Evolutionary conservation across 768 basidiomycete species (phyloP).

Genomic region (Leccinum variicolor): DNA sequence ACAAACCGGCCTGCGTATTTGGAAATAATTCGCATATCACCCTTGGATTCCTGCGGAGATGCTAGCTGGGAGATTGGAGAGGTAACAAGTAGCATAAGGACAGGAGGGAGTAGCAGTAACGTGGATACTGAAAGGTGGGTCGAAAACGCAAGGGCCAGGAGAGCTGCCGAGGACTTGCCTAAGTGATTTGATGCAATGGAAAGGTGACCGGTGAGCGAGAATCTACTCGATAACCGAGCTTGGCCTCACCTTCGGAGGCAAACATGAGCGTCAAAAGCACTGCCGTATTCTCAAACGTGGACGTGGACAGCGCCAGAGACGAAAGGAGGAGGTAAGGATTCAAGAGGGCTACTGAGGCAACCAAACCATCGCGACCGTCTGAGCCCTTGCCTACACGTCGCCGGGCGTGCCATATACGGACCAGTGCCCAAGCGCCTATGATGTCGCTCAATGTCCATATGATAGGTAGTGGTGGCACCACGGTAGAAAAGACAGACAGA

Average conservation of each 20-base stretch:
- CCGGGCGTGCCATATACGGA: constrained; percentile 64
- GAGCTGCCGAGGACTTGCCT: constrained; percentile 59
- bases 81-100: constrained; percentile 60
- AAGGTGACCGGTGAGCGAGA: not conserved
- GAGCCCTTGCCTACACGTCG: constrained; percentile 40
- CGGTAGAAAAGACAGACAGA: constrained; percentile 69
- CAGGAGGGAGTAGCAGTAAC: constrained; percentile 59
- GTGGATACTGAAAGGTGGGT: constrained; percentile 73
- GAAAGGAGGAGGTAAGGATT: constrained; percentile 88
- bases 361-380: constrained; percentile 52
- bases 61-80: constrained; percentile 67
- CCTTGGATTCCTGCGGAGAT: constrained; percentile 43
- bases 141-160: constrained; percentile 68
- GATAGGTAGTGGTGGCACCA: constrained; percentile 56
- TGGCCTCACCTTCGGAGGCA: constrained; percentile 59
- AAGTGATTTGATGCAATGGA: not conserved
- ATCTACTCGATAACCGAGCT: not conserved
- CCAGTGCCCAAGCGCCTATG: constrained; percentile 63
- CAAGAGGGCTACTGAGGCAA: constrained; percentile 71
- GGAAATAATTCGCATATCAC: constrained; percentile 3
- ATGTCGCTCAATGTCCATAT: constrained; percentile 73
- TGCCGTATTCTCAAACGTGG: constrained; percentile 76
- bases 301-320: constrained; percentile 77
- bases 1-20: constrained; percentile 46
- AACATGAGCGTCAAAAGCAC: constrained; percentile 65